These are phyloP conservation scores for Nicotiana noctiflora DNA, from an alignment of 257 asterid species.

Conservation along the genomic window DNA sequence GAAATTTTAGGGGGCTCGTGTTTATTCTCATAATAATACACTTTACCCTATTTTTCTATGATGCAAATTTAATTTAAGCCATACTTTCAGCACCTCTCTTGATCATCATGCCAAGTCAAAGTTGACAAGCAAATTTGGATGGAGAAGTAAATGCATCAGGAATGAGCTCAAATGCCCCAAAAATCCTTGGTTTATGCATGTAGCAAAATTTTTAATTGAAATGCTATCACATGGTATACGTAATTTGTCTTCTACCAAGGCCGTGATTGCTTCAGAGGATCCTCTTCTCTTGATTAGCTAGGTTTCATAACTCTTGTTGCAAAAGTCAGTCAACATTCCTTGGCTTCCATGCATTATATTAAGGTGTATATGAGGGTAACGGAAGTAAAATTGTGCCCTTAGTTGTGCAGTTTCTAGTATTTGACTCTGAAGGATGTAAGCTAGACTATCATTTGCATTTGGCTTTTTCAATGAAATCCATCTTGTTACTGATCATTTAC, in stretches of 20 bases:
- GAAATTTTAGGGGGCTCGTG: not conserved
- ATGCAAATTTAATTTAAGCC: not conserved
- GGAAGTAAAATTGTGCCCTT: not conserved
- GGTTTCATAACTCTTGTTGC: conserved; percentile 3
- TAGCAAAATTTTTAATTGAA: not conserved
- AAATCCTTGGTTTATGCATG: not conserved
- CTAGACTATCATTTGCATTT: not conserved
- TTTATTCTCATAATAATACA: not conserved
- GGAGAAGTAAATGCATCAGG: not conserved
- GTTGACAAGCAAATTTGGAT: not conserved
- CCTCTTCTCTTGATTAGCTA: conserved; percentile 1
- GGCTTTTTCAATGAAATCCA: not conserved
- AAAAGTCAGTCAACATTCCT: not conserved
- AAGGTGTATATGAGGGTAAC: not conserved
- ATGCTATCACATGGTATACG: not conserved
- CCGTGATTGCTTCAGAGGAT: not conserved
- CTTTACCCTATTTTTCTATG: not conserved
- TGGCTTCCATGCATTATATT: conserved; percentile 2
- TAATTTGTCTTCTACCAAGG: not conserved
- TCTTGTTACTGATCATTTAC: not conserved
- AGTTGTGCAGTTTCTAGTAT: not conserved
- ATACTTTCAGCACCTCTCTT: not conserved
- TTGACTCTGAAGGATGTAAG: not conserved
- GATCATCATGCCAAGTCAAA: not conserved
- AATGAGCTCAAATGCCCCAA: not conserved